Conservation (phyloP, 2,329 filamentous ascomycete genomes). For the Fusarium heterosporum region DNA sequence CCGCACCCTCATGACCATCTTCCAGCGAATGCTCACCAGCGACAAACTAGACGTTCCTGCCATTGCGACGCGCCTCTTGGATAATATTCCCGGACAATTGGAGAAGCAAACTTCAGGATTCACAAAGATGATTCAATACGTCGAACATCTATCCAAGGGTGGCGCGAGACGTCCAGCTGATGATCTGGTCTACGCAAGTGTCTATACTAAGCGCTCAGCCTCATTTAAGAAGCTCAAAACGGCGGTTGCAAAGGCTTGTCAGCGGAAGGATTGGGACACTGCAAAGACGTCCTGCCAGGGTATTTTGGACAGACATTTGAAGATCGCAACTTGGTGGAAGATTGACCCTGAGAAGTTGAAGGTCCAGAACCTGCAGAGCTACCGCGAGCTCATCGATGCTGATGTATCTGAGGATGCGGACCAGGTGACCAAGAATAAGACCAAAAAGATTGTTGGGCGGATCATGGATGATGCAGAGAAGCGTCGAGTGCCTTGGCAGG, state of each 20-base stretch:
- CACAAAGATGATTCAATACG: slow-evolving; percentile 6
- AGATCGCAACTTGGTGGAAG: slow-evolving; percentile 9
- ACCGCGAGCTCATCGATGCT: neutral
- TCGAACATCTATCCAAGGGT: neutral
- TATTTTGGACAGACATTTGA: neutral
- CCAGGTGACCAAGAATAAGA: neutral
- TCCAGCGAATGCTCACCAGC: slow-evolving; percentile 12
- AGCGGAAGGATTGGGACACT: neutral
- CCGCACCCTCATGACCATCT: slow-evolving; percentile 2
- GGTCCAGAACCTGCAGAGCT: slow-evolving; percentile 11
- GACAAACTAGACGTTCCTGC: neutral
- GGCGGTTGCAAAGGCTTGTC: neutral
- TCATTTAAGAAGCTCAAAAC: slow-evolving; percentile 18
- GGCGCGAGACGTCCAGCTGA: neutral
- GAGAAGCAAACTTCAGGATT: slow-evolving; percentile 18
- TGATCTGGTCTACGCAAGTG: slow-evolving; percentile 10
- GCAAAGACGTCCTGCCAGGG: slow-evolving; percentile 1
- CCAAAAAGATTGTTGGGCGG: neutral
- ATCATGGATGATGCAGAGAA: slow-evolving; percentile 20
- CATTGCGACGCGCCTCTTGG: neutral
- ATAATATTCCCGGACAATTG: neutral
- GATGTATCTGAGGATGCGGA: neutral
- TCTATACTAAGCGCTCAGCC: slow-evolving; percentile 28
- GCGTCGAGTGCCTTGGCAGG: slow-evolving; percentile 10
- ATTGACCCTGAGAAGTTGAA: slow-evolving; percentile 1